phyloP scores from a whole-genome alignment of 805 yeast species.

The Wickerhamomyces queroliae region DNA sequence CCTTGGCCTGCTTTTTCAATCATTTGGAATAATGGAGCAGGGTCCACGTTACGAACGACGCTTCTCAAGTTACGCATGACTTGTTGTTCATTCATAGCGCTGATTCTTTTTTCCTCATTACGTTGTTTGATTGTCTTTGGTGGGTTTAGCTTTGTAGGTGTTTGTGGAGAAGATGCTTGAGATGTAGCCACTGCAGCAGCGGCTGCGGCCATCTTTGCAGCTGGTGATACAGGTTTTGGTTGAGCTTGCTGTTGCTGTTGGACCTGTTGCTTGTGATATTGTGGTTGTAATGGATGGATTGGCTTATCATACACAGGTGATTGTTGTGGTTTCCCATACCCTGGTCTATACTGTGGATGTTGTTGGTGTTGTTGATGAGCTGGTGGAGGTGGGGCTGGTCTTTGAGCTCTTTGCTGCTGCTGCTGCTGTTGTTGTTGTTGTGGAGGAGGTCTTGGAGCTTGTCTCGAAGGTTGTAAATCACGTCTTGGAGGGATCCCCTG shows the following conservation, averaged over 20 bases:
- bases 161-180: background rate
- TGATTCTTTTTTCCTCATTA: slow-evolving; percentile 44
- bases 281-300: slow-evolving; percentile 22
- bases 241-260: slow-evolving; percentile 11
- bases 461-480: slow-evolving; percentile 20
- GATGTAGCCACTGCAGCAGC: slow-evolving; percentile 16
- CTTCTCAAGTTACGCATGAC: slow-evolving; percentile 73
- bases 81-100: slow-evolving; percentile 80
- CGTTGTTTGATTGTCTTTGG: slow-evolving; percentile 26
- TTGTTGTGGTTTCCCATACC: background rate
- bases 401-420: slow-evolving; percentile 7
- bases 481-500: slow-evolving; percentile 6
- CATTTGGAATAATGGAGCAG: slow-evolving; percentile 73
- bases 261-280: slow-evolving; percentile 20
- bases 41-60: slow-evolving; percentile 81
- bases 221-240: too few relatives aligned
- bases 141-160: slow-evolving; percentile 11
- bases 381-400: slow-evolving; percentile 16
- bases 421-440: slow-evolving; percentile 18
- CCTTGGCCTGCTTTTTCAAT: slow-evolving; percentile 94
- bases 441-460: slow-evolving; percentile 25
- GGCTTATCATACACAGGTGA: background rate
- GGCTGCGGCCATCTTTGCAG: slow-evolving; percentile 19
- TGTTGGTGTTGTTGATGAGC: slow-evolving; percentile 6
- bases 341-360: background rate